Base-by-base conservation (phyloP, 495 filamentous ascomycete species). In the Aspergillus panamensis region DNA sequence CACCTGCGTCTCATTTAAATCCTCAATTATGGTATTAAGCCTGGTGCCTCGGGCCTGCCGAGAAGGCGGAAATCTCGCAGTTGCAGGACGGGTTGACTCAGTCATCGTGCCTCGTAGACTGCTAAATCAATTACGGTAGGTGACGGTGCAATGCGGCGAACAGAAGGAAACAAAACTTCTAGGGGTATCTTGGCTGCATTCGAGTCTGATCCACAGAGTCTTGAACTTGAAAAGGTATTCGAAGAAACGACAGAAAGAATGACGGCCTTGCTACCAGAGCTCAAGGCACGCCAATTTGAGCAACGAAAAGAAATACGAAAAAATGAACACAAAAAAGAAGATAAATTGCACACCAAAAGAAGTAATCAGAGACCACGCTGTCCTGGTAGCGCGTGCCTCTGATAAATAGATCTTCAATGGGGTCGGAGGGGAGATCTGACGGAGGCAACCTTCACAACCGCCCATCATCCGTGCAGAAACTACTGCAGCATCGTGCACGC, bases 11-110 rank as follows among this genome's bases (percentile, higher is more conserved):
- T 76, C 73, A 37, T 70, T 65, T 8, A 55, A 80, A 67, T 92
- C 87, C 75, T 92, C 89, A 66, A 88, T 86, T 85, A 92, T 90
- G 59, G 88, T 87, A 89, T 92, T 91, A 89, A 92, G 87, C 61
- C 74, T 70, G 70, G 80, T 77, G 68, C 80, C 82, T 74, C 79
- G 84, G 80, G 70, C 89, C 88, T 82, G 91, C 89, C 77, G 83
- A 66, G 82, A 80, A 57, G 82, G 83, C 60, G 87, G 82, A 62
- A 59, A 75, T 72, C 72, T 71, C 30, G 64, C 80, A 60, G 76
- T 82, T 67, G 82, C 72, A 58, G 83, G 80, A 62, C 87, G 78
- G 65, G 82, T 65, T 68, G 79, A 70, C 80, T 82, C 66, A 67
- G 80, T 81, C 89, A 91, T 82, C 60, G 74, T 74, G 68, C 33